These are phyloP conservation scores for Dioscorea alata DNA, from an alignment of 106 monocot species.

Conservation along the genomic window DNA sequence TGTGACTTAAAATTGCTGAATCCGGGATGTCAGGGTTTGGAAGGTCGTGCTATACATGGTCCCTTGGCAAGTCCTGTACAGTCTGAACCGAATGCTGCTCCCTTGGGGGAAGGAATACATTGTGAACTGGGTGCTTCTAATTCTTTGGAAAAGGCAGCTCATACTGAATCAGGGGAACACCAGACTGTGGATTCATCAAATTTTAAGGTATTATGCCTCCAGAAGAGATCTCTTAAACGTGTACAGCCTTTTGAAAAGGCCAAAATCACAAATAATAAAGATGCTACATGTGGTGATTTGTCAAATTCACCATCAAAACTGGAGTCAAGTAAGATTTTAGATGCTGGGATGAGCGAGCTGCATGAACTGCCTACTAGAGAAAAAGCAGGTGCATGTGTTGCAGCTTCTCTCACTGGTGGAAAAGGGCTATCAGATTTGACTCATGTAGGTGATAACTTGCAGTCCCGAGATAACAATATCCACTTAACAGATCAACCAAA, in stretches of 20 bases:
- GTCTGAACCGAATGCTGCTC: constrained; percentile 1
- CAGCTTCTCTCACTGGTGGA: constrained; percentile 1
- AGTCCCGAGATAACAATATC: not conserved
- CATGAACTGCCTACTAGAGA: not conserved
- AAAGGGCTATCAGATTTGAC: constrained; percentile 4
- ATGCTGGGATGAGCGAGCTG: not conserved
- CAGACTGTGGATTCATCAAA: constrained; percentile 8
- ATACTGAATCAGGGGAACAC: constrained; percentile 8
- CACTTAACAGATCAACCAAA: not conserved
- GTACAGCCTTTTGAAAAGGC: not conserved
- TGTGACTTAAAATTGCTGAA: constrained; percentile 10
- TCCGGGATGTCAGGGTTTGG: constrained; percentile 4
- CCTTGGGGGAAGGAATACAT: not conserved
- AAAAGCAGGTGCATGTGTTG: not conserved
- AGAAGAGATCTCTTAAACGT: constrained; percentile 28
- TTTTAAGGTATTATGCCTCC: constrained; percentile 14
- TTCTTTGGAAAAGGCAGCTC: constrained; percentile 3
- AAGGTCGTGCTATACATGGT: not conserved
- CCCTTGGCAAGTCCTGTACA: not conserved
- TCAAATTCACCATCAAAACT: not conserved
- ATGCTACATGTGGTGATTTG: too few species aligned
- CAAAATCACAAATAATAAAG: too few species aligned
- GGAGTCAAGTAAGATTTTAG: not conserved
- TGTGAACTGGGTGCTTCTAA: not conserved
- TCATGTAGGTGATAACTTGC: constrained; percentile 6